Percentiles rank a stretch among this genome's conserved stretches.
Conservation (phyloP, 2,329 filamentous ascomycete genomes). For the Penicillium concentricum region DNA sequence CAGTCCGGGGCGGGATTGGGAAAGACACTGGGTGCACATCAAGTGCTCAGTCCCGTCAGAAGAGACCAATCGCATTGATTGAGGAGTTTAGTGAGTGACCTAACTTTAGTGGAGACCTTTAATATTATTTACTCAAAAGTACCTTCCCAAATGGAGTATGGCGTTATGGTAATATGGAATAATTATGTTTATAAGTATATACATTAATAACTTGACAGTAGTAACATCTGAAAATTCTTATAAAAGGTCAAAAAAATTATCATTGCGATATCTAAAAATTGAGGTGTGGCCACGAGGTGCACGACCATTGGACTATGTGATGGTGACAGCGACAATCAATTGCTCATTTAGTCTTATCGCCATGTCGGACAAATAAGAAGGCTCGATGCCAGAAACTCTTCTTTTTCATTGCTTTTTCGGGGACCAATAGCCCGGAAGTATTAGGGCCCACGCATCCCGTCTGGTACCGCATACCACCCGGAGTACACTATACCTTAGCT, state of each 20-base stretch:
- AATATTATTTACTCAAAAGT: too few relatives aligned
- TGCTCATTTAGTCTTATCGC: conserved; percentile 23
- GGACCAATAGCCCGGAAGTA: background rate
- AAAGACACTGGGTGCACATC: conserved; percentile 8
- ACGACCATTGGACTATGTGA: conserved; percentile 20
- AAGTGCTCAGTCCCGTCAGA: conserved; percentile 7
- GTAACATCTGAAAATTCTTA: too few relatives aligned
- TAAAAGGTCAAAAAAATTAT: too few relatives aligned
- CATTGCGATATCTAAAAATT: conserved; percentile 3
- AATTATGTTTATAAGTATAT: too few relatives aligned
- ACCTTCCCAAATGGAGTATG: background rate
- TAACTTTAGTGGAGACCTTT: background rate
- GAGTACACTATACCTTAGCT: too few relatives aligned
- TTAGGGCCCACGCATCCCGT: background rate
- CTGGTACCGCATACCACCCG: background rate
- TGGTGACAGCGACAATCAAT: conserved; percentile 26
- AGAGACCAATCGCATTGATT: conserved; percentile 7
- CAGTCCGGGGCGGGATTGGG: conserved; percentile 22
- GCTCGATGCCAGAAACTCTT: background rate
- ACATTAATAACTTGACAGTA: too few relatives aligned
- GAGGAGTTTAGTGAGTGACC: background rate
- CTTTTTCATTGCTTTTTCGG: background rate
- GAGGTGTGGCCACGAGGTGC: conserved; percentile 23
- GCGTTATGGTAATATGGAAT: background rate
- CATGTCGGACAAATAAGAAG: conserved; percentile 9